Evolutionary conservation across 2,329 filamentous ascomycete genomes (phyloP), one percentile per base, ranked within the genome.

Genomic region (Orbilia brochopaga): DNA sequence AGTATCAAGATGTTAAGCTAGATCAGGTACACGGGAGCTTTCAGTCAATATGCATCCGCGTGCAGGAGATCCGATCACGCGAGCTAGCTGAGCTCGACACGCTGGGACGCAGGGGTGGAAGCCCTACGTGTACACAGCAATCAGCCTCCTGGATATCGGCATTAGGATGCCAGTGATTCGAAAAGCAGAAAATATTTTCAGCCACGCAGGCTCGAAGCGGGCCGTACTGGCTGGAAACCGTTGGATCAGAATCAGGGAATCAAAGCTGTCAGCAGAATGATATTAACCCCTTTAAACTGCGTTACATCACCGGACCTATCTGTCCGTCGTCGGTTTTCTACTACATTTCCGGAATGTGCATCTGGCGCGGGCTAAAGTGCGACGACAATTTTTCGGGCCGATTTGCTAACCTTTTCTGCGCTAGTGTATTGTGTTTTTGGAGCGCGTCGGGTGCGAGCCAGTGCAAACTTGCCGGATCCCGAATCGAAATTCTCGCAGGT

Each of bases 301-400:
- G 55, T 72, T 65, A 65, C 60, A 72, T 64, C 67, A 64, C 54
- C 21, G 37, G 37, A 32, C 8, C 27, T 3, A 32, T 3, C 27
- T 56, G 44, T 56, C 51, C 7, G 50, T 8, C 53, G 56, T 72
- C 60, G 67, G 60, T 52, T 72, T 72, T 40, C 60, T 56, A 55
- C 48, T 72, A 60, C 59, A 42, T 65, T 63, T 63, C 30, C 59
- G 65, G 58, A 70, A 63, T 63, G 58, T 50, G 37, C 54, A 15
- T 63, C 15, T 40, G 10, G 17, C 42, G 64, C 66, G 60, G 60
- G 67, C 57, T 61, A 15, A 42, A 17, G 60, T 55, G 37, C 40
- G 24, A 72, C 60, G 60, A 72, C 67, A 72, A 72, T 65, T 72
- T 72, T 72, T 72, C 67, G 67, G 67, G 65, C 67, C 67, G 60